Conservation (phyloP, 306 rosid species). For the Castanospermum australe region DNA sequence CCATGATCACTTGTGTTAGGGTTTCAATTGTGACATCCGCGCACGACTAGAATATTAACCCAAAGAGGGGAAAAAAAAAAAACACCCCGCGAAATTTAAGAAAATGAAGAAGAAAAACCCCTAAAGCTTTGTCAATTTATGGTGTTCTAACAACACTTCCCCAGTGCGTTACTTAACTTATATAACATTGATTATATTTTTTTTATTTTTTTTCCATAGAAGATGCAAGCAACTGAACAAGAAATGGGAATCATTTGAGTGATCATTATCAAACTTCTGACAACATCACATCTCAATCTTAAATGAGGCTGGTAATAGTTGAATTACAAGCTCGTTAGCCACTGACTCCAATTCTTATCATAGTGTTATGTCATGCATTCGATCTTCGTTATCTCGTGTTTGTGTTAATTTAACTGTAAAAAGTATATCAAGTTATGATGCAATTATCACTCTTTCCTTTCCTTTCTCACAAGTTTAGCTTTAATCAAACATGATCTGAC, state of each 20-base stretch:
- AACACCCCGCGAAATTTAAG: too few species aligned
- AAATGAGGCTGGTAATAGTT: too few species aligned
- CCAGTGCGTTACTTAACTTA: background rate
- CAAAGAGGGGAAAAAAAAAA: background rate
- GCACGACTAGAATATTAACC: background rate
- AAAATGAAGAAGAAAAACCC: background rate
- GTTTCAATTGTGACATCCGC: background rate
- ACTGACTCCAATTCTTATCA: conserved; percentile 25
- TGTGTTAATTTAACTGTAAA: background rate
- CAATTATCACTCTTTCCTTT: background rate
- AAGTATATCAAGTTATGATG: background rate
- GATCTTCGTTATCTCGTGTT: background rate
- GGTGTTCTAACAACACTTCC: background rate
- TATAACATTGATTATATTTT: conserved; percentile 21
- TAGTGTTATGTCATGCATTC: conserved; percentile 16
- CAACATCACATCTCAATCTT: too few species aligned
- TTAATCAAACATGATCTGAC: background rate
- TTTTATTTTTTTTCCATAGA: too few species aligned
- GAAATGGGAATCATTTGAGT: too few species aligned
- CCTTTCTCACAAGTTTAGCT: too few species aligned
- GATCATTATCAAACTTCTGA: too few species aligned
- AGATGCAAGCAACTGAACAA: too few species aligned
- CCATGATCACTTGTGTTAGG: conserved; percentile 13
- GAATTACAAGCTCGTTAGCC: too few species aligned
- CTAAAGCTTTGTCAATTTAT: background rate